A percentile compares a stretch with the other conserved stretches of the same genome.
Evolutionary conservation across 2,329 filamentous ascomycete genomes (phyloP).

Genomic region (Decorospora gaudefroyi): DNA sequence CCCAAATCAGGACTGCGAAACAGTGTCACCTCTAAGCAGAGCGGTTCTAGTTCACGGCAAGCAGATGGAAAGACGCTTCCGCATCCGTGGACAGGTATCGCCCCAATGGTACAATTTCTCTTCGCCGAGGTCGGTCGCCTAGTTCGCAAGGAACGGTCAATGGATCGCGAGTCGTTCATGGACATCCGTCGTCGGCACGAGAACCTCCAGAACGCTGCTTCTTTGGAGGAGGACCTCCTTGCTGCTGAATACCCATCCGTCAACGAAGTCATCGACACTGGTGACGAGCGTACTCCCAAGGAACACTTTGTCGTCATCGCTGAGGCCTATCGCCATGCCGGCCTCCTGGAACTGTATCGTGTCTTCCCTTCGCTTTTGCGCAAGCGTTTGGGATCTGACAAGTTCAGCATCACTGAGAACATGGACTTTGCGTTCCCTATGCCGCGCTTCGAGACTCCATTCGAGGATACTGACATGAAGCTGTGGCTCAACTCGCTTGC

Average conservation of each 20-base stretch:
- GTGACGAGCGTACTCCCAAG: conserved; percentile 58
- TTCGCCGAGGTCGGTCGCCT: conserved; percentile 54
- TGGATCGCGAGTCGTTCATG: conserved; percentile 33
- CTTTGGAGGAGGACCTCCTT: conserved; percentile 56
- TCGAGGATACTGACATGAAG: conserved; percentile 42
- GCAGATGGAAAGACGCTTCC: conserved; percentile 47
- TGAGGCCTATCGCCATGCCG: conserved; percentile 58
- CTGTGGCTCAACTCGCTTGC: conserved; percentile 58
- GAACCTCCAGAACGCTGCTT: conserved; percentile 46
- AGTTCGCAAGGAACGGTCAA: conserved; percentile 46
- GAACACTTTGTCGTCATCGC: conserved; percentile 59
- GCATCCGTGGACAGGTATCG: conserved; percentile 58
- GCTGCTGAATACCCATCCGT: conserved; percentile 53
- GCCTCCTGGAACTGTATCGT: conserved; percentile 60
- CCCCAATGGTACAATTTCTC: conserved; percentile 51
- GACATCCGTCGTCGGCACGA: conserved; percentile 41
- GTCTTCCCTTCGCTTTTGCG: conserved; percentile 58
- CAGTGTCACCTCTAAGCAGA: conserved; percentile 28
- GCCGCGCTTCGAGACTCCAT: conserved; percentile 41
- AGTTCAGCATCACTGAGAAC: conserved; percentile 26
- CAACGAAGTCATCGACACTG: conserved; percentile 56
- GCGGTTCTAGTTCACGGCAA: conserved; percentile 30
- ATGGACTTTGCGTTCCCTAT: conserved; percentile 41
- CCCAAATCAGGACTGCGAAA: conserved; percentile 32
- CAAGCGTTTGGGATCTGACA: conserved; percentile 48